These are phyloP conservation scores for Eutrema heterophyllum DNA, from an alignment of 345 rosid species.

Conservation along the genomic window DNA sequence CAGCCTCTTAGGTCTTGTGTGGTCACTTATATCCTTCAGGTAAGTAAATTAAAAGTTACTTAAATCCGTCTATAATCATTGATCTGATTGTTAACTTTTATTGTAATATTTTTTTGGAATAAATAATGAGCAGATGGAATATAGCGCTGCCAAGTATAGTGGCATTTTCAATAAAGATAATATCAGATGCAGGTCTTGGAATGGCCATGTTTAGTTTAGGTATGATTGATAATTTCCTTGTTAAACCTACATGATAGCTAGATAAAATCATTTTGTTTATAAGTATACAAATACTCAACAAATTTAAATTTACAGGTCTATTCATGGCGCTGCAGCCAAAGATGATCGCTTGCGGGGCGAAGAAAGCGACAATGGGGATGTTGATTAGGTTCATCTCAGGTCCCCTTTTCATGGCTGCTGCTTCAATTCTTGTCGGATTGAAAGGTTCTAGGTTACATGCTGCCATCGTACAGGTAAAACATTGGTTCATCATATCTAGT, in stretches of 20 bases:
- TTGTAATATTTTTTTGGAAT: neutral
- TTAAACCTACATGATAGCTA: neutral
- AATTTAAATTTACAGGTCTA: constrained; percentile 38
- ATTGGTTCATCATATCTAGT: neutral
- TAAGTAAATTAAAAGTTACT: constrained; percentile 4
- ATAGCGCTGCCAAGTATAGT: constrained; percentile 61
- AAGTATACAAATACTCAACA: neutral
- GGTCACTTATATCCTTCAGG: constrained; percentile 94
- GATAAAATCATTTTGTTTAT: neutral
- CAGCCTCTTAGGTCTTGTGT: constrained; percentile 80
- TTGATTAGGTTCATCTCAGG: constrained; percentile 54
- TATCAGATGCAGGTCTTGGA: constrained; percentile 81
- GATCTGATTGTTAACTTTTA: neutral
- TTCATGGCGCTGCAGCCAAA: constrained; percentile 81
- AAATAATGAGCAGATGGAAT: constrained; percentile 46
- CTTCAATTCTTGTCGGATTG: constrained; percentile 49
- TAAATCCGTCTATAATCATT: neutral
- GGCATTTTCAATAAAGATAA: constrained; percentile 57
- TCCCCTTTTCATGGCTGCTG: constrained; percentile 53
- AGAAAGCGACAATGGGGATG: constrained; percentile 62
- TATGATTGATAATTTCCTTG: constrained; percentile 7
- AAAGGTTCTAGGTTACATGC: constrained; percentile 52
- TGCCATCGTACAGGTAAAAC: constrained; percentile 65
- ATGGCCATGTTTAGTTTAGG: constrained; percentile 93
- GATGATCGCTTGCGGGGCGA: constrained; percentile 60